These are phyloP conservation scores for Clonostachys rosea DNA, from an alignment of 2,329 filamentous ascomycete genomes.

Conservation along the genomic window DNA sequence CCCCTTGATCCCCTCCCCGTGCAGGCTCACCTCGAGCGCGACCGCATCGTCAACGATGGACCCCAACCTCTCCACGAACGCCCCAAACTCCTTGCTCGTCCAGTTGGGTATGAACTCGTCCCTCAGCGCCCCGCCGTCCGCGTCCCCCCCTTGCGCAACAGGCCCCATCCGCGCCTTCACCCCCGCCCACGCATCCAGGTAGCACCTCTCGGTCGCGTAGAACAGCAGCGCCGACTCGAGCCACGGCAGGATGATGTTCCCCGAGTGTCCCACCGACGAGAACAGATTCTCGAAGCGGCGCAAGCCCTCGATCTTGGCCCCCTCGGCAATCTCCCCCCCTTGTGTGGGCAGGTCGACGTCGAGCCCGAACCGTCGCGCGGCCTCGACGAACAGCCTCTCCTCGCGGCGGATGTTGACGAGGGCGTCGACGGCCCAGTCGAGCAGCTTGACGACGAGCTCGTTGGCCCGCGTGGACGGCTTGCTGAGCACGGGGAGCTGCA, in stretches of 20 bases:
- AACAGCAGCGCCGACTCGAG: conserved; percentile 69
- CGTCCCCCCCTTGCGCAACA: conserved; percentile 7
- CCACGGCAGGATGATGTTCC: conserved; percentile 35
- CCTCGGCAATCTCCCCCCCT: conserved; percentile 12
- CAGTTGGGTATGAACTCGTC: conserved; percentile 65
- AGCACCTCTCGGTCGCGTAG: conserved; percentile 70
- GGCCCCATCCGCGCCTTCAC: conserved; percentile 27
- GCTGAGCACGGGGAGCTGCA: conserved; percentile 28
- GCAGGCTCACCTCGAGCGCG: conserved; percentile 24
- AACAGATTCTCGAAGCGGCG: conserved; percentile 40
- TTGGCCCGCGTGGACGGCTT: background rate
- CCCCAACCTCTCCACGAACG: conserved; percentile 52
- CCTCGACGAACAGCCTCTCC: conserved; percentile 62
- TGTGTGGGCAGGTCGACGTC: conserved; percentile 30
- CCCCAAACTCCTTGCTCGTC: conserved; percentile 56
- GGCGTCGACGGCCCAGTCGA: conserved; percentile 59
- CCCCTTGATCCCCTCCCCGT: conserved; percentile 18
- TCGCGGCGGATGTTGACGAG: conserved; percentile 64
- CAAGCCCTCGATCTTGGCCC: conserved; percentile 31
- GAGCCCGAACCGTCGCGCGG: conserved; percentile 50
- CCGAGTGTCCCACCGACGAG: conserved; percentile 42
- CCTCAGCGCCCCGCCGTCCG: conserved; percentile 60
- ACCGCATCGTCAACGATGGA: conserved; percentile 51
- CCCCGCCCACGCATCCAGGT: conserved; percentile 55
- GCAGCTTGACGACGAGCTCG: conserved; percentile 22